phyloP scores from a whole-genome alignment of 192 early-diverging fungal genomes.

The Coemansia sp. region DNA sequence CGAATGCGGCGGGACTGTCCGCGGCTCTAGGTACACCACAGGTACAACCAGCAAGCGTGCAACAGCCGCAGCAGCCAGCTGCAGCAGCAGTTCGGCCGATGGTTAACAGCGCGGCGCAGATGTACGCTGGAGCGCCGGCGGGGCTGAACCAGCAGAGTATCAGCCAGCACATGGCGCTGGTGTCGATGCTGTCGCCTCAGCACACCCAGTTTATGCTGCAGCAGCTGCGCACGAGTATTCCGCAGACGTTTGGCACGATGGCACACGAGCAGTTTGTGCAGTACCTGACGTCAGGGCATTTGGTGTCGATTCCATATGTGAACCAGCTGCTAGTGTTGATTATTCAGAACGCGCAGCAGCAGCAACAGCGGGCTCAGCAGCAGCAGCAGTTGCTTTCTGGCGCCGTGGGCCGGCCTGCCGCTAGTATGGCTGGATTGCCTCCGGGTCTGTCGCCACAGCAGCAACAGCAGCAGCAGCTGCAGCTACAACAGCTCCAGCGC shows the following conservation, averaged over 20 bases:
- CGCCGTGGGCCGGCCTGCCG: neutral
- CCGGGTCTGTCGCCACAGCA: constrained; percentile 26
- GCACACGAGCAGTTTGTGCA: constrained; percentile 27
- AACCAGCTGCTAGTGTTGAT: constrained; percentile 22
- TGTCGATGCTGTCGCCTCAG: constrained; percentile 18
- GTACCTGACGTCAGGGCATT: constrained; percentile 17
- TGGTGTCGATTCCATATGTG: constrained; percentile 17
- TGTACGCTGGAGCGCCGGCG: constrained; percentile 4
- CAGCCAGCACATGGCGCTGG: constrained; percentile 26
- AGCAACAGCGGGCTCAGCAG: constrained; percentile 17
- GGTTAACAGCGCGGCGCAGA: constrained; percentile 7
- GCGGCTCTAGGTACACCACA: neutral
- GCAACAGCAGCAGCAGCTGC: constrained; percentile 15
- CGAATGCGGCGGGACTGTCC: neutral
- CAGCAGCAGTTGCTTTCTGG: constrained; percentile 17
- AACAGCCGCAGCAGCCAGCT: constrained; percentile 12
- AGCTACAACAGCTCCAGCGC: neutral
- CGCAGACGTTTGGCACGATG: constrained; percentile 28
- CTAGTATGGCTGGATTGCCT: constrained; percentile 10
- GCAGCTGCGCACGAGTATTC: constrained; percentile 22
- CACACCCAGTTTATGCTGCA: constrained; percentile 23
- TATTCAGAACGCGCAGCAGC: constrained; percentile 15
- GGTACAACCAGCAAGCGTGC: neutral
- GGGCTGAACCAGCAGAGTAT: constrained; percentile 3
- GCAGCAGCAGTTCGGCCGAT: constrained; percentile 1